Evolutionary conservation across 1,284 basidiomycete genomes (phyloP).

Genomic region (Cryptococcus maquisensis): DNA sequence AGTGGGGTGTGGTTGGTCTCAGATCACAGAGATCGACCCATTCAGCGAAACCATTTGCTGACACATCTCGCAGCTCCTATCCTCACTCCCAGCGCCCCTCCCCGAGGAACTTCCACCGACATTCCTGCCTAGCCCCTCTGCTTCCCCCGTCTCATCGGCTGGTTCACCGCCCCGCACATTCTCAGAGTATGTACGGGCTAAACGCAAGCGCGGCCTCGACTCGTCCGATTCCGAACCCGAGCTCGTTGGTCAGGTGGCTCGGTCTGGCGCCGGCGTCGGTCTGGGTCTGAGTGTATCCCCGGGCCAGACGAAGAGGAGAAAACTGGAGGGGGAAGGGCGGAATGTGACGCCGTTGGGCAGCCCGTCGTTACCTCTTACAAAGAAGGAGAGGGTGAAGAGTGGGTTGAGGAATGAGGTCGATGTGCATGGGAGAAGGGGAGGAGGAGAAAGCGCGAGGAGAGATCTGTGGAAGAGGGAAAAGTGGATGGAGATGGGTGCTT

Average conservation of each 20-base stretch:
- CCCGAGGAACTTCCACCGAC: constrained; percentile 28
- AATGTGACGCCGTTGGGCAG: background rate
- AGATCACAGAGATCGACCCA: background rate
- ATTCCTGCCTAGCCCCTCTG: constrained; percentile 25
- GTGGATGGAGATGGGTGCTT: constrained; percentile 10
- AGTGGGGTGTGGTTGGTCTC: no score
- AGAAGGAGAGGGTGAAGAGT: background rate
- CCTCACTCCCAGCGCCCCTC: constrained; percentile 34
- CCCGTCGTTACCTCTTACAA: background rate
- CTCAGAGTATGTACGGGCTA: constrained; percentile 12
- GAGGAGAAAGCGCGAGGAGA: constrained; percentile 4
- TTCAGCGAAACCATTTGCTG: background rate
- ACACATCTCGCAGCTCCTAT: constrained; percentile 22
- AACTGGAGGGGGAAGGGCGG: background rate
- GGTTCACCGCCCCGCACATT: constrained; percentile 18
- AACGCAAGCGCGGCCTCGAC: constrained; percentile 8
- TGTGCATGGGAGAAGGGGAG: constrained; percentile 2
- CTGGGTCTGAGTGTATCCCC: constrained; percentile 19
- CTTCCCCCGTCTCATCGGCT: constrained; percentile 16
- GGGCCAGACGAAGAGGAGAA: background rate
- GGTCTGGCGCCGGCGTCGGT: constrained; percentile 17
- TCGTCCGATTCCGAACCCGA: constrained; percentile 12
- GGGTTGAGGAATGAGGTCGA: constrained; percentile 4
- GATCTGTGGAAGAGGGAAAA: constrained; percentile 21
- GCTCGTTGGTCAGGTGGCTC: background rate